Percentiles rank a stretch among this genome's conserved stretches.
Conservation (phyloP, 2,329 filamentous ascomycete genomes). For the Amauroascus verrucosus region DNA sequence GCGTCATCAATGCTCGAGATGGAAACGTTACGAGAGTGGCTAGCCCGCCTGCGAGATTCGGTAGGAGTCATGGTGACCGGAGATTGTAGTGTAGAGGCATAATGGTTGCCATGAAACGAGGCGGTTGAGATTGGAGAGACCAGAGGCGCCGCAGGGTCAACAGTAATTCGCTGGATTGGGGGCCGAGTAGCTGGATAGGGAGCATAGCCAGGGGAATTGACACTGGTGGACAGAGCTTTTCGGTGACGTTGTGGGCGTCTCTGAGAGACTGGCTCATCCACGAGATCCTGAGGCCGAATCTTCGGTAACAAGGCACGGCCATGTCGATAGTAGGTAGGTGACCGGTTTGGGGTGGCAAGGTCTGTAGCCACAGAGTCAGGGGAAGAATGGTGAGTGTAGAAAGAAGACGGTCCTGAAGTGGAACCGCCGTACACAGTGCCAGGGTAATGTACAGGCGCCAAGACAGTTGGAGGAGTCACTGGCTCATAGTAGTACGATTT, state of each 20-base stretch:
- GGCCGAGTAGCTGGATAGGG: slow-evolving; percentile 39
- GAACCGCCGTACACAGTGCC: slow-evolving; percentile 47
- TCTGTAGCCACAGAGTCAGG: slow-evolving; percentile 59
- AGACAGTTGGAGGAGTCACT: slow-evolving; percentile 33
- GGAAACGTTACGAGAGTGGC: slow-evolving; percentile 52
- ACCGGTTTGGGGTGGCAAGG: slow-evolving; percentile 58
- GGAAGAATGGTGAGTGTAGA: slow-evolving; percentile 53
- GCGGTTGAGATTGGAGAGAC: slow-evolving; percentile 36
- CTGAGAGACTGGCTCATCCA: slow-evolving; percentile 50
- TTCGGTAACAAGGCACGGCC: slow-evolving; percentile 68
- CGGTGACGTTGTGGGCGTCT: slow-evolving; percentile 47
- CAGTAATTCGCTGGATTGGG: slow-evolving; percentile 37
- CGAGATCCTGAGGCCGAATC: slow-evolving; percentile 75
- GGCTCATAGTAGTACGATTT: slow-evolving; percentile 36
- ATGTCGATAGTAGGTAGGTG: slow-evolving; percentile 67
- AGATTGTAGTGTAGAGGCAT: slow-evolving; percentile 48
- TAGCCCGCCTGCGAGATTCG: slow-evolving; percentile 28
- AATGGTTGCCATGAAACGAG: slow-evolving; percentile 18
- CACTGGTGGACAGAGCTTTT: slow-evolving; percentile 45
- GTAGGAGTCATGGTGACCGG: slow-evolving; percentile 48
- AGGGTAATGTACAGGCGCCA: slow-evolving; percentile 26
- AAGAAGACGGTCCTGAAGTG: slow-evolving; percentile 51
- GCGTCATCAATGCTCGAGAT: slow-evolving; percentile 57
- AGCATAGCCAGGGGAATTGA: slow-evolving; percentile 41
- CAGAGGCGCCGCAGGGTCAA: slow-evolving; percentile 37